A percentile compares a stretch with the other conserved stretches of the same genome.
Conservation (phyloP, 306 rosid genomes). For the Quercus dentata region DNA sequence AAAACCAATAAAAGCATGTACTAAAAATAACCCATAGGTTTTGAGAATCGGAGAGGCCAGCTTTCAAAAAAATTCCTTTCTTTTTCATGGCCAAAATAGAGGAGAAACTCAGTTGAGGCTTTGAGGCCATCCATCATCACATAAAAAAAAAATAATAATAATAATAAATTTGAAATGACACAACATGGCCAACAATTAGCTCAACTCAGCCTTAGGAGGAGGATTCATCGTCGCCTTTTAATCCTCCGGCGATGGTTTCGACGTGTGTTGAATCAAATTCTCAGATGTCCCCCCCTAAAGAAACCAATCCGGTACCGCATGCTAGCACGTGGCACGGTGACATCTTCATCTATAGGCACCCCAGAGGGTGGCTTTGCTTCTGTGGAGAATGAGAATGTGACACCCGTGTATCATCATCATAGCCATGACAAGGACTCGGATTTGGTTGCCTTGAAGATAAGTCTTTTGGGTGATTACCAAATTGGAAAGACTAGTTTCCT, state of each 20-base stretch:
- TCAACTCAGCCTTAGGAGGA: slow-evolving; percentile 20
- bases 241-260: slow-evolving; percentile 61
- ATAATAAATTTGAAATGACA: slow-evolving; percentile 15
- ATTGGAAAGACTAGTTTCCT: slow-evolving; percentile 90
- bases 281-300: slow-evolving; percentile 50
- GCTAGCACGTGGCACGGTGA: slow-evolving; percentile 30
- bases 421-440: slow-evolving; percentile 51
- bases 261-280: slow-evolving; percentile 42
- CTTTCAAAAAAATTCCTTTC: slow-evolving; percentile 31
- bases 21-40: slow-evolving; percentile 33
- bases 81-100: slow-evolving; percentile 49
- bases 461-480: slow-evolving; percentile 76
- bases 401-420: slow-evolving; percentile 6
- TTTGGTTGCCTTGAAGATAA: slow-evolving; percentile 82
- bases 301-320: slow-evolving; percentile 46
- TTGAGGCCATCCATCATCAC: slow-evolving; percentile 43
- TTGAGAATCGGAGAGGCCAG: slow-evolving; percentile 33
- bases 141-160: no score
- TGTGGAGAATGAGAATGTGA: slow-evolving; percentile 2
- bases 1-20: background rate
- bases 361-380: background rate
- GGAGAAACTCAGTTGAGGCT: slow-evolving; percentile 44
- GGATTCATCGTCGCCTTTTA: slow-evolving; percentile 43
- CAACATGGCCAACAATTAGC: slow-evolving; percentile 16
- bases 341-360: slow-evolving; percentile 10